Evolutionary conservation across 768 basidiomycete genomes (phyloP).

Genomic region (Pisolithus sp.): DNA sequence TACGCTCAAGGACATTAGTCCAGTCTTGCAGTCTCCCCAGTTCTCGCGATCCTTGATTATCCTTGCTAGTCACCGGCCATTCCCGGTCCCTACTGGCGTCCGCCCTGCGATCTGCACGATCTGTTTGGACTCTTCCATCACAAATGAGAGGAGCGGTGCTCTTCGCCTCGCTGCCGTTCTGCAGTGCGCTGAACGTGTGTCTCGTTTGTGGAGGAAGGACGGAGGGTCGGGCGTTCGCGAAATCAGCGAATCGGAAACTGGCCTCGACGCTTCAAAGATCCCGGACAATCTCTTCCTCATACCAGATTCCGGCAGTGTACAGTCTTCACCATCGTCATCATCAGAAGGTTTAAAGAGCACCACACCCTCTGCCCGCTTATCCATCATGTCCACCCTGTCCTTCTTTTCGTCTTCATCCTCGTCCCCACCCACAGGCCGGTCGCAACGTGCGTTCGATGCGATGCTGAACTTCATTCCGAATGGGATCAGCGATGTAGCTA

Average conservation of each 20-base stretch:
- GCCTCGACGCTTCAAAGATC: conserved; percentile 16
- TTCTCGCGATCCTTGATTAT: conserved; percentile 33
- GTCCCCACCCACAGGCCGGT: conserved; percentile 23
- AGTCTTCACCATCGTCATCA: conserved; percentile 1
- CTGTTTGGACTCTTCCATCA: conserved; percentile 27
- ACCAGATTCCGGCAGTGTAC: not conserved
- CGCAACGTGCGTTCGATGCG: conserved; percentile 33
- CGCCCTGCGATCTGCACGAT: conserved; percentile 30
- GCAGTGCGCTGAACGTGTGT: conserved; percentile 36
- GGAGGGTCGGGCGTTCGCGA: conserved; percentile 24
- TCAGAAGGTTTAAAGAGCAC: not conserved
- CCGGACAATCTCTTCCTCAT: conserved; percentile 15
- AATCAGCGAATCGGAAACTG: conserved; percentile 15
- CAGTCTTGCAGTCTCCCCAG: conserved; percentile 28
- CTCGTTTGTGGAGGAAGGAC: conserved; percentile 30
- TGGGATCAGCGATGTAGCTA: conserved; percentile 23
- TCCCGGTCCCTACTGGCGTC: conserved; percentile 19
- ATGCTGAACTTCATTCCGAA: conserved; percentile 33
- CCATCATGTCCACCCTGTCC: not conserved
- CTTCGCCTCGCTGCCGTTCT: conserved; percentile 30
- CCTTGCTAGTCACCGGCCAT: conserved; percentile 30
- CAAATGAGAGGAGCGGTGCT: conserved; percentile 27
- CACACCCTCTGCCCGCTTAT: not conserved
- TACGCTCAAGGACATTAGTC: conserved; percentile 24
- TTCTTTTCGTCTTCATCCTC: conserved; percentile 3